Evolutionary conservation across 257 asterid genomes (phyloP), one percentile per base, ranked within the genome.

Genomic region (Plectranthus barbatus): DNA sequence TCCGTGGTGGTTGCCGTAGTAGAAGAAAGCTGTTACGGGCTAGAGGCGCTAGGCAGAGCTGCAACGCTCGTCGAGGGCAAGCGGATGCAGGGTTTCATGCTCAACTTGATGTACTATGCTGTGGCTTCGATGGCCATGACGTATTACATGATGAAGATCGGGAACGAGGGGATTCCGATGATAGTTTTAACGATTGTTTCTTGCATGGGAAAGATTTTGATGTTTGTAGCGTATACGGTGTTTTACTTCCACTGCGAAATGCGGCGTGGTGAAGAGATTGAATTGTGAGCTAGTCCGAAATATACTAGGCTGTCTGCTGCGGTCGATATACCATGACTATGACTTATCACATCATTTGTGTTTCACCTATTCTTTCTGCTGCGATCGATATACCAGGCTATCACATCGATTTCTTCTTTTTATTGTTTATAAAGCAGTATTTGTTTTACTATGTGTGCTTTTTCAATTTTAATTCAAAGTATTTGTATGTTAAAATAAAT

Each of bases 231-330:
- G 6, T 79, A 77, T 56, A 77, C 84, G 0, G 67, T 78, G 44
- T 55, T 83, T 8, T 86, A 83, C 41, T 71, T 74, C 48, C 64
- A 78, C 9, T 79, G 85, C 44, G 81, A 81, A 76, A 77, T 75
- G 83, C 68, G 37, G 6, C 72, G 65, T 23, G 85, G 83, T 20
- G 94, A 81, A 56, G 81, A 64, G 74, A 58, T 72, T 26, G 81
- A 76, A 40, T 47, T 79, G 29, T 64, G 74, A 37, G 66, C 63
- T 7, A 24, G 24, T 60, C 14, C 59, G 7, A 34, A 68, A 34
- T 77, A 79, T 53, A 50, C 47, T 34, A 66, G 68, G 63, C 31
- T 75, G 67, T 66, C 75, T 0, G 54, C 40, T 19, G 19, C 18
- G 6, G 19, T 26, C 44, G 69, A 44, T 31, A 50, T 68, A 51